phyloP scores from a whole-genome alignment of 352 stramenopile genomes.

The Peronospora destructor region DNA sequence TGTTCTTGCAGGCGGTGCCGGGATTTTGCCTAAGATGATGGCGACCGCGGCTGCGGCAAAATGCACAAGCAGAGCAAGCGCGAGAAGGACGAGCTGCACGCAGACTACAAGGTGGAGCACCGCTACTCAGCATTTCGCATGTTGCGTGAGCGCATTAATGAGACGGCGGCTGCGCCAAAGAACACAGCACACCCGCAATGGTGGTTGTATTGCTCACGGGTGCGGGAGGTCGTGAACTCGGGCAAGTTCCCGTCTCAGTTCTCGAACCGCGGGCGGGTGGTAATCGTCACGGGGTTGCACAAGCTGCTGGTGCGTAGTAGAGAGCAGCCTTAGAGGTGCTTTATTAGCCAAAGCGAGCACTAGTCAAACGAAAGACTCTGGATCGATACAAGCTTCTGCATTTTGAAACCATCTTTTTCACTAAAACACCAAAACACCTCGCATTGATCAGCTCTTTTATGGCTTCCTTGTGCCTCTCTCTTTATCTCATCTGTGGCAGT shows the following conservation, averaged over 20 bases:
- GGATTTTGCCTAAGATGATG: slow-evolving; percentile 29
- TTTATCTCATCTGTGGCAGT: slow-evolving; percentile 14
- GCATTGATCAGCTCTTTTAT: no score
- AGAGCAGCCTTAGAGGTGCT: slow-evolving; percentile 22
- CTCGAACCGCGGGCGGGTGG: slow-evolving; percentile 19
- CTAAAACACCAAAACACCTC: no score
- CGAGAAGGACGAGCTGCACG: slow-evolving; percentile 14
- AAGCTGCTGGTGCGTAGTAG: slow-evolving; percentile 21
- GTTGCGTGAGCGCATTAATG: slow-evolving; percentile 34
- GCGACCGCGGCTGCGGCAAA: background rate
- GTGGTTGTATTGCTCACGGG: slow-evolving; percentile 47
- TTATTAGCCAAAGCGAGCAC: no score
- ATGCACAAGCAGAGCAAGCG: slow-evolving; percentile 8
- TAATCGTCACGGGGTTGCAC: slow-evolving; percentile 15
- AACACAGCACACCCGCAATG: slow-evolving; percentile 16
- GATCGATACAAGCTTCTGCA: no score
- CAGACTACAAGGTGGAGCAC: slow-evolving; percentile 45
- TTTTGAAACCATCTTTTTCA: no score
- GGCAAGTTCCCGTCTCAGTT: slow-evolving; percentile 42
- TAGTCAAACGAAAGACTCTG: no score
- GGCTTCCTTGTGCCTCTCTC: background rate
- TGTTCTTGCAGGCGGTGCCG: slow-evolving; percentile 38
- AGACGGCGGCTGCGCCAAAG: slow-evolving; percentile 13
- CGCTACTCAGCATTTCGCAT: slow-evolving; percentile 51
- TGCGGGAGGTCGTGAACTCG: slow-evolving; percentile 35